Conservation (phyloP, 2,329 filamentous ascomycete genomes). For the Pestalotiopsis sp. region DNA sequence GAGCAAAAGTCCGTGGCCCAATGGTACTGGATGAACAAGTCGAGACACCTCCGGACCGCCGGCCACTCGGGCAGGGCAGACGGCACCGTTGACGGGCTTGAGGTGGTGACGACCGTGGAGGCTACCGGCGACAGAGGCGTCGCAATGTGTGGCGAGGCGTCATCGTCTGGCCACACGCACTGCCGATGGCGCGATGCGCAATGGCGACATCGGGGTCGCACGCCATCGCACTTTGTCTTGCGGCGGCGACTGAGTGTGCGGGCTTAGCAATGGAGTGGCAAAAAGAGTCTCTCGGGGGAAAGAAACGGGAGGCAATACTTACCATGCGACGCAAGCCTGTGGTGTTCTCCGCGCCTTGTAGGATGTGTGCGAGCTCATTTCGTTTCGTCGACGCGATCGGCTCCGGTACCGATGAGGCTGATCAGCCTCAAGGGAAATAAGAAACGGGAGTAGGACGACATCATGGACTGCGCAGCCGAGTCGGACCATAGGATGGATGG, state of each 20-base stretch:
- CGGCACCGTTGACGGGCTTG: background rate
- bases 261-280: background rate
- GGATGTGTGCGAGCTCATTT: slow-evolving; percentile 5
- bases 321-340: slow-evolving; percentile 13
- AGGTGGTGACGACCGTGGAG: background rate
- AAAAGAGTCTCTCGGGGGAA: too few relatives aligned
- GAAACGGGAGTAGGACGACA: background rate
- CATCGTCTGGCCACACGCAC: slow-evolving; percentile 11
- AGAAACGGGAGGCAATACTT: background rate
- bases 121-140: slow-evolving; percentile 3
- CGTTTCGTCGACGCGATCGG: background rate
- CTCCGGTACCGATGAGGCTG: slow-evolving; percentile 2
- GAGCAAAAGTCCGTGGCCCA: slow-evolving; percentile 12
- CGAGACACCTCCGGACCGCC: slow-evolving; percentile 3
- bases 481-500: background rate
- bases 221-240: slow-evolving; percentile 13
- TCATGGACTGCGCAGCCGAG: background rate
- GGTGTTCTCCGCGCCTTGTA: slow-evolving; percentile 8
- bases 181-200: slow-evolving; percentile 9
- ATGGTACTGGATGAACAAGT: slow-evolving; percentile 10
- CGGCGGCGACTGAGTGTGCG: slow-evolving; percentile 1
- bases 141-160: background rate
- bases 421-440: background rate
- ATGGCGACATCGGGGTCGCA: slow-evolving; percentile 8
- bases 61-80: slow-evolving; percentile 2